phyloP scores from a whole-genome alignment of 2,329 filamentous ascomycete species.

The Sclerotinia spermophila region DNA sequence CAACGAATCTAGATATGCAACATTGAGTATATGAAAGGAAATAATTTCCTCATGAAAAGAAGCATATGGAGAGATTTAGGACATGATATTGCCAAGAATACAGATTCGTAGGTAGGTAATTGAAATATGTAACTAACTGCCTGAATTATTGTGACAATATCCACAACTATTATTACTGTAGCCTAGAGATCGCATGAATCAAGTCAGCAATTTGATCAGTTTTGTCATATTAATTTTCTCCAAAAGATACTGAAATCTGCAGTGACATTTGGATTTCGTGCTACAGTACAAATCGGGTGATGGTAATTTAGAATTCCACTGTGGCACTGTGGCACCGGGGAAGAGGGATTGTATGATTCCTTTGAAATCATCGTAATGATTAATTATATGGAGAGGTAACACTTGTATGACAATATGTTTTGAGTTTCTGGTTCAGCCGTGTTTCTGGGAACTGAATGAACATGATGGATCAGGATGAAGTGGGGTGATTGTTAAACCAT shows the following conservation, averaged over 20 bases:
- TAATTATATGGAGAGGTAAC: background rate
- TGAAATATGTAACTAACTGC: slow-evolving; percentile 32
- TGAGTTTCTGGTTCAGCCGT: slow-evolving; percentile 10
- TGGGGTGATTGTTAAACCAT: background rate
- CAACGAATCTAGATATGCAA: background rate
- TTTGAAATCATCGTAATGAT: background rate
- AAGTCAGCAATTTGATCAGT: slow-evolving; percentile 11
- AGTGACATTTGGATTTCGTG: slow-evolving; percentile 2
- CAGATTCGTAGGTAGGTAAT: background rate
- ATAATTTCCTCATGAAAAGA: background rate
- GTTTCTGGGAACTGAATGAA: slow-evolving; percentile 2
- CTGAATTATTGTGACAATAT: slow-evolving; percentile 33
- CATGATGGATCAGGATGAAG: background rate
- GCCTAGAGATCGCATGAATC: slow-evolving; percentile 24
- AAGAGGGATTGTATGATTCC: background rate
- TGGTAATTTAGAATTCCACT: background rate
- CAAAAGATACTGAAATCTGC: slow-evolving; percentile 6
- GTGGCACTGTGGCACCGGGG: background rate
- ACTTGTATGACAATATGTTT: background rate
- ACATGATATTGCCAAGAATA: background rate
- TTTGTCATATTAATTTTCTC: background rate
- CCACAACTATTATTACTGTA: slow-evolving; percentile 34
- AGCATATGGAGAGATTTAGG: background rate
- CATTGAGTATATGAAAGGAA: background rate
- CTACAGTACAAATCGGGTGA: background rate